Percentiles rank a stretch among this genome's conserved stretches.
These are phyloP conservation scores for Castanopsis chinensis DNA, from an alignment of 306 rosid genomes.

Conservation along the genomic window DNA sequence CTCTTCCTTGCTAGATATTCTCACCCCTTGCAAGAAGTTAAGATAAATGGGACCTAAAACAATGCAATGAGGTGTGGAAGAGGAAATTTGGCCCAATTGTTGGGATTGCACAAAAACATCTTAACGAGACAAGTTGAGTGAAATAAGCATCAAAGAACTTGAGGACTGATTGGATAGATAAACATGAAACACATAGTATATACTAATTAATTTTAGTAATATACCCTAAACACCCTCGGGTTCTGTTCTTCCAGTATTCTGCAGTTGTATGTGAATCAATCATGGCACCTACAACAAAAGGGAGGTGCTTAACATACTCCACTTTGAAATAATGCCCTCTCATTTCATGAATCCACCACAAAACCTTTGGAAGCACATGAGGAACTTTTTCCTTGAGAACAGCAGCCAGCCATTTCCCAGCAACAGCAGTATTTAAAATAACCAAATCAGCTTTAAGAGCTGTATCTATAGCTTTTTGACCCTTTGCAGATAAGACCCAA, in stretches of 20 bases:
- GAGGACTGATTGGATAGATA: no score
- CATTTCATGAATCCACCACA: conserved; percentile 99
- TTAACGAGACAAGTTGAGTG: no score
- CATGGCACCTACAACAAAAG: conserved; percentile 98
- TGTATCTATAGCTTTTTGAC: conserved; percentile 65
- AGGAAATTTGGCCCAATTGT: no score
- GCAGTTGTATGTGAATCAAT: conserved; percentile 93
- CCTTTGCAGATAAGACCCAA: conserved; percentile 75
- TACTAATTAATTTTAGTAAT: conserved; percentile 1
- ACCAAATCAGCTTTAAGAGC: conserved; percentile 88
- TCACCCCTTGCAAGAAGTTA: no score
- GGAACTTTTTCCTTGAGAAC: conserved; percentile 77
- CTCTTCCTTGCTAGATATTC: no score
- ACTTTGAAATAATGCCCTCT: conserved; percentile 94
- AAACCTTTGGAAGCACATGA: conserved; percentile 82
- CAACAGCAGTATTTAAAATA: conserved; percentile 91
- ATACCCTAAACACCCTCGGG: conserved; percentile 74
- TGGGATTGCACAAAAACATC: no score
- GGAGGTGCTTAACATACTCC: conserved; percentile 99
- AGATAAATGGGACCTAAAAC: no score
- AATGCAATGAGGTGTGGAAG: no score
- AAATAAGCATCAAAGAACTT: no score
- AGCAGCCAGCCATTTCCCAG: conserved; percentile 97
- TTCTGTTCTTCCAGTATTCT: conserved; percentile 89
- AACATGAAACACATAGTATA: not conserved